Evolutionary conservation across 2,329 filamentous ascomycete species (phyloP), one percentile per base, ranked within the genome.

Genomic region (Calonectria montana): DNA sequence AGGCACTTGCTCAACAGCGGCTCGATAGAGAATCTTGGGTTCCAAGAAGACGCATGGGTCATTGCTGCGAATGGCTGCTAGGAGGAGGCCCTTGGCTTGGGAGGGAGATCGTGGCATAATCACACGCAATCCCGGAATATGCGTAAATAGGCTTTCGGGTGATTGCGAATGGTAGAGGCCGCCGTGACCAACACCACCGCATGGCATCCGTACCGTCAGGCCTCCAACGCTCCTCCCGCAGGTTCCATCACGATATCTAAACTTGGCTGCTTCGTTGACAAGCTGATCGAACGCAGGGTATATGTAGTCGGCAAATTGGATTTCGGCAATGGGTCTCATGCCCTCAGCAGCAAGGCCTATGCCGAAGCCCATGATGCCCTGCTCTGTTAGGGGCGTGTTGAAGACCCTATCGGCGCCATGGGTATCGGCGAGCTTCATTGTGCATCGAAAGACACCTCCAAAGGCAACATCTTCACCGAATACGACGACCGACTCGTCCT

Each of bases 381-480:
- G 97, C 82, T 99, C 97, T 39, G 93, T 94, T 76, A 99, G 85
- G 0, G 97, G 97, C 21, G 96, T 98, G 84, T 99, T 98, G 88
- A 99, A 99, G 39, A 99, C 96, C 69, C 97, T 89, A 70, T 97
- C 94, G 2, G 91, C 89, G 10, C 97, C 97, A 82, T 97, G 97
- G 68, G 94, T 94, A 73, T 95, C 94, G 37, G 95, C 92, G 18
- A 99, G 88, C 78, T 96, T 94, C 91, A 97, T 96, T 37, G 94
- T 96, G 84, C 95, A 98, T 69, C 97, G 91, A 81, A 99, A 99
- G 18, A 99, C 97, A 66, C 97, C 97, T 48, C 97, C 97, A 75
- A 99, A 99, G 16, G 97, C 94, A 9, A 99, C 95, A 81, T 99
- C 97, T 84, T 99, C 97, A 48, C 97, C 97, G 79, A 99, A 99